Base-by-base conservation (phyloP, 2,329 filamentous ascomycete species). In the Dactylonectria estremocensis region DNA sequence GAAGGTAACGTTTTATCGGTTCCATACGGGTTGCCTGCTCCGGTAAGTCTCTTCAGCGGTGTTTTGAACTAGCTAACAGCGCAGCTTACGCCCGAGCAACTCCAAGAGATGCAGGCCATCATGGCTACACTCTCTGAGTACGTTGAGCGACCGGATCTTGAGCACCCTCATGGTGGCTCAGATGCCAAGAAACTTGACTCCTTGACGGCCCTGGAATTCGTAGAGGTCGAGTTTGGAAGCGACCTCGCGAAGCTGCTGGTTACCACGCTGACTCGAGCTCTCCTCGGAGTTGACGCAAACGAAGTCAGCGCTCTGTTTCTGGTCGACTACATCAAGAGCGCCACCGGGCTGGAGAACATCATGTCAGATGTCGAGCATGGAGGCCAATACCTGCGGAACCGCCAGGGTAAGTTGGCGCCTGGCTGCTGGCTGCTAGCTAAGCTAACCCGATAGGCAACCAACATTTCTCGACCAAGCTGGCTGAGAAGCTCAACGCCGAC, bases 381-480 rank as follows among this genome's bases (percentile, higher is more conserved):
- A 13, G 72, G 71, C 0, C 73, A 76, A 20, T 74, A 74, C 52
- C 50, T 75, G n/a, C 68, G 72, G 16, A 69, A 75, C n/a, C 69
- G 68, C 33, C 70, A 76, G 37, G 75, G 74, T 37, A 20, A 45
- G 28, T 13, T n/a, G n/a, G n/a, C n/a, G n/a, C n/a, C n/a, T n/a
- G n/a, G n/a, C n/a, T n/a, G n/a, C n/a, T n/a, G n/a, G n/a, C n/a
- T n/a, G n/a, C n/a, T n/a, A n/a, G n/a, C n/a, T n/a, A n/a, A n/a
- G n/a, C n/a, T n/a, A n/a, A n/a, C n/a, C n/a, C n/a, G 11, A 31
- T 5, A 65, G 56, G 46, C 2, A 61, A 61, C 11, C 16, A 55
- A 20, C n/a, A 8, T 3, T 55, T 61, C 13, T 59, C 56, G 1
- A 37, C 22, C 52, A 53, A 52, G 2, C 46, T 66, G 5, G 61